Evolutionary conservation across 2,329 filamentous ascomycete species (phyloP).

Genomic region (Cordyceps militaris): DNA sequence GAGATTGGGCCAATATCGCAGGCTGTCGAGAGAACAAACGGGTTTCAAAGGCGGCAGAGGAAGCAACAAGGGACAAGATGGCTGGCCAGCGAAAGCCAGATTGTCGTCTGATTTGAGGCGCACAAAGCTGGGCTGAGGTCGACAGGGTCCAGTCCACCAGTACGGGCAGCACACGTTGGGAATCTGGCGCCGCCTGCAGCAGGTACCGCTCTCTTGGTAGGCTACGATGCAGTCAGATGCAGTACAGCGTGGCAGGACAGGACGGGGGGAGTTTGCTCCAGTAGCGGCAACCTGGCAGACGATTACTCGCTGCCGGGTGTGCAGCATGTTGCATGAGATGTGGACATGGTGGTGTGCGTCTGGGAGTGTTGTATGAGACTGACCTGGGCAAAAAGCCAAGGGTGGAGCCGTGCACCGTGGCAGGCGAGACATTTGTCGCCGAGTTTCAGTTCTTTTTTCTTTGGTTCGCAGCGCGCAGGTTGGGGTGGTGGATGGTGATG

Average conservation of each 20-base stretch:
- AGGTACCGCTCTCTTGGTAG: not conserved
- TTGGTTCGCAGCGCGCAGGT: slow-evolving; percentile 1
- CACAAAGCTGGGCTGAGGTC: not conserved
- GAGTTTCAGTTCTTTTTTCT: slow-evolving; percentile 10
- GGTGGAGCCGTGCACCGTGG: not conserved
- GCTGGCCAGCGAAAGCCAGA: not conserved
- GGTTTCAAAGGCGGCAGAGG: not conserved
- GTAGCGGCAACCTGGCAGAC: not conserved
- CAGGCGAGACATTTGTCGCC: slow-evolving; percentile 7
- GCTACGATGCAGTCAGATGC: not conserved
- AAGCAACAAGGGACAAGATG: not conserved
- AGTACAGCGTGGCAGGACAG: not conserved
- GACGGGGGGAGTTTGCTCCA: not conserved
- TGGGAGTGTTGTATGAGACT: not conserved
- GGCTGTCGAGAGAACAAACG: not conserved
- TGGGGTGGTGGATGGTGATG: not conserved
- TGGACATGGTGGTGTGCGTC: not conserved
- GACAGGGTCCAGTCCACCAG: not conserved
- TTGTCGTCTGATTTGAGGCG: not conserved
- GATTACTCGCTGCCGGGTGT: not conserved
- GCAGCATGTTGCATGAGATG: not conserved
- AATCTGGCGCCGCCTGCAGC: too few species aligned
- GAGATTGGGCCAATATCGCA: not conserved
- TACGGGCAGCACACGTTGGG: not conserved
- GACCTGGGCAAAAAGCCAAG: not conserved